These are phyloP conservation scores for Aquilaria sinensis DNA, from an alignment of 345 rosid species.

Conservation along the genomic window DNA sequence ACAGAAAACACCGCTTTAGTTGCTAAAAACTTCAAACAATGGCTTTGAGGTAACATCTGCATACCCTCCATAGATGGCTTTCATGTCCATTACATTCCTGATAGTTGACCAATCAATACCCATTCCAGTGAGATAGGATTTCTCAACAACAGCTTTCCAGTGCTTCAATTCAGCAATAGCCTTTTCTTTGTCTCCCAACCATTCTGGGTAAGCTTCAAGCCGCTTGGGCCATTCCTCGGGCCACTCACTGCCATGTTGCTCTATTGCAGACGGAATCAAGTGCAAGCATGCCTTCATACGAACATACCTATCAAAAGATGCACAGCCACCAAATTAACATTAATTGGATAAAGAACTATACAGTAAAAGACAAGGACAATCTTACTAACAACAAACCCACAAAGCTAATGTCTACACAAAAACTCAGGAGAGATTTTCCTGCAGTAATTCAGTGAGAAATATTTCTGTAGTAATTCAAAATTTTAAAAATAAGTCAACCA, in stretches of 20 bases:
- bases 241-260: constrained; percentile 93
- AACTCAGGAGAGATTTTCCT: too few relatives aligned
- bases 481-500: too few relatives aligned
- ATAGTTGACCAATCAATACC: constrained; percentile 85
- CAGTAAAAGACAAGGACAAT: too few relatives aligned
- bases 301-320: constrained; percentile 56
- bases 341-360: neutral
- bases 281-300: constrained; percentile 74
- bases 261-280: constrained; percentile 70
- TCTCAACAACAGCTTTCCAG: constrained; percentile 75
- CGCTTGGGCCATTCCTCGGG: constrained; percentile 99
- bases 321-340: constrained; percentile 2
- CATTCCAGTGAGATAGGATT: constrained; percentile 78
- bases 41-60: constrained; percentile 9
- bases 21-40: neutral
- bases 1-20: neutral
- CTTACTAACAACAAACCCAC: too few relatives aligned
- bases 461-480: too few relatives aligned
- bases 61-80: constrained; percentile 93
- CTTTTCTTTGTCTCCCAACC: constrained; percentile 70
- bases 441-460: too few relatives aligned
- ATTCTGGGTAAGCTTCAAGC: constrained; percentile 90
- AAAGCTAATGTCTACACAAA: too few relatives aligned
- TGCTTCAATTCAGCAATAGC: constrained; percentile 48
- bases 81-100: constrained; percentile 93